Base-by-base conservation (phyloP, 495 filamentous ascomycete species). In the Trichocladium antarcticum region DNA sequence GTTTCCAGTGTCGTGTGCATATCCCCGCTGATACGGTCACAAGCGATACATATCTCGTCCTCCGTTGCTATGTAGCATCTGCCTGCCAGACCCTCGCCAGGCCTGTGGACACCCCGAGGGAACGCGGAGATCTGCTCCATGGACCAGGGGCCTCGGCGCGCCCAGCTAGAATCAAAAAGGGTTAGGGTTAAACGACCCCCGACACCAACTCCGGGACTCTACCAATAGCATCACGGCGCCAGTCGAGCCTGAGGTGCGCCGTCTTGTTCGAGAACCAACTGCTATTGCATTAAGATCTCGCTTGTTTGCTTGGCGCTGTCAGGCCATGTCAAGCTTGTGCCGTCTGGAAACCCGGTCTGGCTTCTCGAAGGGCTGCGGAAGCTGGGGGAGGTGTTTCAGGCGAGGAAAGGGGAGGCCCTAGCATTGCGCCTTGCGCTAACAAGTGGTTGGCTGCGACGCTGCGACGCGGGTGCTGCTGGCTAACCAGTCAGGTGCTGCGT, bases 261-360 rank as follows among this genome's bases (percentile, higher is more conserved):
- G 3, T 27, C 8, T 3, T 27, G 24, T 8, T 27, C 40, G 31
- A 28, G 47, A 50, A 50, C 48, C 48, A 44, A 27, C 32, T 22
- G 43, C 38, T 40, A 15, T 5, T 14, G 27, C n/a, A 2, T 21
- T 28, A 9, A 21, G 24, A 36, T 12, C 19, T 31, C 16, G n/a
- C 27, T 32, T 37, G 17, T 22, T 24, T 17, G 14, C 47, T 49
- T 41, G 47, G 47, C 38, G 31, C 45, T 48, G 45, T 48, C 45
- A 48, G 41, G 35, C 28, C 16, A 22, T 40, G 45, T 37, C 45
- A 48, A 48, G 37, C 24, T 4, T 27, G 24, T 27, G n/a, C 24
- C 8, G 24, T 22, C 8, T 16, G 24, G 8, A 3, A 27, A 3
- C 24, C 24, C 24, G 4, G 24, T 8, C 24, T 4, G 24, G 24